Base-by-base conservation (phyloP, 768 basidiomycete species). In the Boletellus emodensis region DNA sequence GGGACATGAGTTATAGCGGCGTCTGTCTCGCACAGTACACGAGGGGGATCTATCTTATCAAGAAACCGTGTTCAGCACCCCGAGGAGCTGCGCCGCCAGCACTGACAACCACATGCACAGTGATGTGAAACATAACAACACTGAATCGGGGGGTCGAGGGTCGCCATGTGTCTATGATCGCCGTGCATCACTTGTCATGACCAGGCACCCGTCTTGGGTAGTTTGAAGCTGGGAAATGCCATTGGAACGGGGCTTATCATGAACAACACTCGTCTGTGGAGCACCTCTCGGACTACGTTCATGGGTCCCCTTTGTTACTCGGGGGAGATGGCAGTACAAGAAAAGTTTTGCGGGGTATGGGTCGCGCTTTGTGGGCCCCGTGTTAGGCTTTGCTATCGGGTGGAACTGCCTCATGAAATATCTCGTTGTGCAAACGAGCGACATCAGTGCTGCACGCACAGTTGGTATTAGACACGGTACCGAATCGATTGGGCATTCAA, bases 321-420 rank as follows among this genome's bases (percentile, higher is more conserved):
- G 40, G 69, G 67, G 24, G 71, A 72, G 54, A 71, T 72, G 68
- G 51, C 61, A 33, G 65, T 69, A 83, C 66, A 83, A 84, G 62
- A 81, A 80, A 55, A 83, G 81, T 3, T 77, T 75, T 54, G 61
- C 72, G 37, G 83, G 84, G 5, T 84, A 83, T 57, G 82, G 83
- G 0, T 79, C 82, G 1, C 80, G 84, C 47, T 88, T 84, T 55
- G 81, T 81, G 26, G 83, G 85, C 62, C 83, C 84, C 40, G 82
- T 82, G 24, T 72, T 85, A 38, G 84, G 84, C 17, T 85, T 85
- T 63, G 83, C 79, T 14, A 56, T 63, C 40, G 28, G 53, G 49
- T 53, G 43, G 56, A 86, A 83, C 62, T 83, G 85, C 59, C 67
- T 84, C 33, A 61, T 80, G 51, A 83, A 83, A 75, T 75, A 84